Evolutionary conservation across 2,329 filamentous ascomycete species (phyloP).

Genomic region (Penicillium olsonii): DNA sequence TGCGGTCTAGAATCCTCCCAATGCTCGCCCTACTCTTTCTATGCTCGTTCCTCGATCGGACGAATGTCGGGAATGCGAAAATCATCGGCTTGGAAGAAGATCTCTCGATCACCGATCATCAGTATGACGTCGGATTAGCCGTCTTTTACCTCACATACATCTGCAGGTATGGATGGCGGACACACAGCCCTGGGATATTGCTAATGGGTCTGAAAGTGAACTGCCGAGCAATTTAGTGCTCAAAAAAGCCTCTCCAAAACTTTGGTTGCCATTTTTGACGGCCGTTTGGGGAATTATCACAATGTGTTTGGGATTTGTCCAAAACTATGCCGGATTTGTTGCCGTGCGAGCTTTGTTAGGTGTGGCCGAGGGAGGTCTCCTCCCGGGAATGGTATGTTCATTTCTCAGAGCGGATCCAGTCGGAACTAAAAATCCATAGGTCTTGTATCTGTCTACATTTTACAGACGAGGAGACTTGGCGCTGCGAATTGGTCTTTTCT

Average conservation of each 20-base stretch:
- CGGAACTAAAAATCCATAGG: too few species aligned
- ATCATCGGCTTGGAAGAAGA: constrained; percentile 64
- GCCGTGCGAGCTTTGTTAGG: constrained; percentile 64
- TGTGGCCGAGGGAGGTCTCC: constrained; percentile 63
- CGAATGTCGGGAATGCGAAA: constrained; percentile 72
- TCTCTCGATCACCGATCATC: constrained; percentile 58
- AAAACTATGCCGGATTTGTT: constrained; percentile 56
- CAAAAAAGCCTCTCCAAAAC: constrained; percentile 60
- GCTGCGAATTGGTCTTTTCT: constrained; percentile 67
- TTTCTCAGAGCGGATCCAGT: too few species aligned
- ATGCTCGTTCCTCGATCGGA: constrained; percentile 67
- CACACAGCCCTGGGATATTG: background rate
- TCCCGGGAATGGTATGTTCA: constrained; percentile 62
- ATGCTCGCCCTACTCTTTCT: constrained; percentile 66
- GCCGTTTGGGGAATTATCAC: constrained; percentile 61
- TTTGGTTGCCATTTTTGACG: constrained; percentile 62
- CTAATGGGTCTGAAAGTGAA: constrained; percentile 50
- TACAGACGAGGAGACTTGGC: constrained; percentile 63
- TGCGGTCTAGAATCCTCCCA: constrained; percentile 56
- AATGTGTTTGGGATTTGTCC: constrained; percentile 41
- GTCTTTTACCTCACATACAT: constrained; percentile 63
- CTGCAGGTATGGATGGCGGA: constrained; percentile 51
- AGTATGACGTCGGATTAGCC: constrained; percentile 66
- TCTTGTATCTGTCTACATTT: constrained; percentile 66
- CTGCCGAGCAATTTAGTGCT: constrained; percentile 65